Percentiles rank a stretch among this genome's conserved stretches.
These are phyloP conservation scores for Lachancea fermentati DNA, from an alignment of 805 yeast species.

Conservation along the genomic window DNA sequence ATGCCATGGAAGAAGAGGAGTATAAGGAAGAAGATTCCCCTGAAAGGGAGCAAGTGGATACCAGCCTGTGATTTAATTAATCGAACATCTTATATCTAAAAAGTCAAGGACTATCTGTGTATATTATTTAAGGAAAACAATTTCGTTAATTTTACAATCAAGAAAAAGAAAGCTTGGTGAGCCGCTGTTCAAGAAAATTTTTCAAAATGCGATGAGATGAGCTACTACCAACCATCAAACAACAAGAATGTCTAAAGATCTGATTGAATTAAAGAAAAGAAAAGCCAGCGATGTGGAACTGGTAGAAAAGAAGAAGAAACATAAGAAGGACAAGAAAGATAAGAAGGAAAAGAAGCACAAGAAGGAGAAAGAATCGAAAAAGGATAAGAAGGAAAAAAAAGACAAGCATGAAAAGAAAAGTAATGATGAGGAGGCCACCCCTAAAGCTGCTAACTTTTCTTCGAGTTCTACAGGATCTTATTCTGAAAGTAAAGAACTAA, in stretches of 20 bases:
- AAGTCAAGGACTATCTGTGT: neutral
- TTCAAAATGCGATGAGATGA: conserved; percentile 14
- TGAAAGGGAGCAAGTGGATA: neutral
- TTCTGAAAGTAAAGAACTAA: conserved; percentile 36
- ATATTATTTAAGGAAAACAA: neutral
- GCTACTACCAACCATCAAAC: conserved; percentile 1
- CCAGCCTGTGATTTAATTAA: neutral
- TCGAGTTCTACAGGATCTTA: conserved; percentile 23
- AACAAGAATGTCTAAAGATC: conserved; percentile 33
- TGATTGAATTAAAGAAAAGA: conserved; percentile 37
- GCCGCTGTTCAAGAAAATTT: conserved; percentile 10
- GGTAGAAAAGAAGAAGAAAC: conserved; percentile 30
- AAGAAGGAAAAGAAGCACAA: conserved; percentile 30
- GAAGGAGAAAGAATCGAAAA: conserved; percentile 26
- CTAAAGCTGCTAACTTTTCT: conserved; percentile 6
- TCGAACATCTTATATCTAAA: neutral
- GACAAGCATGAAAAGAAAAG: conserved; percentile 35
- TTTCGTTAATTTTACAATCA: neutral
- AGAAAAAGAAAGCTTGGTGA: conserved; percentile 1
- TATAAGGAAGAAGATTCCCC: conserved; percentile 1
- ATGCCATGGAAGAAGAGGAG: conserved; percentile 25
- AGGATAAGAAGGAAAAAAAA: conserved; percentile 33
- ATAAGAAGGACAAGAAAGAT: conserved; percentile 28
- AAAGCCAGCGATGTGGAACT: conserved; percentile 31
- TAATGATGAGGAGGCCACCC: conserved; percentile 31